Evolutionary conservation across 202 grass and related monocot species (phyloP), one percentile per base, ranked within the genome.

Genomic region (Brachypodium distachyon): DNA sequence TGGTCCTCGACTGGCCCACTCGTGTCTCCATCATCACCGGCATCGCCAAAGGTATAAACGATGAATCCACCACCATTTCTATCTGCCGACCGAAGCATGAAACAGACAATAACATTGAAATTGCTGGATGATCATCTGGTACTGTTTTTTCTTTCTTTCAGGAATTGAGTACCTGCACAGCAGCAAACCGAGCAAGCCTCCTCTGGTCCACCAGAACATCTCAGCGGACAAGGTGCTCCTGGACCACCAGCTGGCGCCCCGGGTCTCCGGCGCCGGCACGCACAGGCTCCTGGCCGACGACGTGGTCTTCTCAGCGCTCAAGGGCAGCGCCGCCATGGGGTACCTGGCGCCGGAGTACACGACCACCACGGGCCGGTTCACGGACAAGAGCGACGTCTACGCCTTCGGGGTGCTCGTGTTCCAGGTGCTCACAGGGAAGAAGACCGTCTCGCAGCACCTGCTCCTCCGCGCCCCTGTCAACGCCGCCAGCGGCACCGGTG

Each of bases 101-200:
- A 25, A 29, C 32, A 28, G 53, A 27, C 16, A 52, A 31, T 1
- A 17, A 72, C 17, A 74, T 18, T 31, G 32, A 56, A 54, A 4
- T n/a, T 33, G 9, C 8, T 40, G 39, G 9, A 28, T 17, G 16
- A 12, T 61, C 56, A 22, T 47, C 39, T 39, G 29, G 22, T 4
- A 60, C 14, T 33, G 14, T 9, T 52, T 10, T 58, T 37, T 39
- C 27, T 43, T 51, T 38, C 0, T 32, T 77, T 72, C 85, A 94
- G 91, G 91, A 38, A 94, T 94, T 0, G 88, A 88, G n/a, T 91
- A 91, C 70, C 82, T 94, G 48, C 91, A 94, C 79, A 84, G 85
- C 85, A 91, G 68, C 75, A 90, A 81, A 54, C 12, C 91, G 5
- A 81, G 77, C 82, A 85, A 90, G 77, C 65, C 65, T 0, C 8